Percentiles rank a stretch among this genome's conserved stretches.
Conservation (phyloP, 306 rosid species). For the Cucurbita argyrosperma region DNA sequence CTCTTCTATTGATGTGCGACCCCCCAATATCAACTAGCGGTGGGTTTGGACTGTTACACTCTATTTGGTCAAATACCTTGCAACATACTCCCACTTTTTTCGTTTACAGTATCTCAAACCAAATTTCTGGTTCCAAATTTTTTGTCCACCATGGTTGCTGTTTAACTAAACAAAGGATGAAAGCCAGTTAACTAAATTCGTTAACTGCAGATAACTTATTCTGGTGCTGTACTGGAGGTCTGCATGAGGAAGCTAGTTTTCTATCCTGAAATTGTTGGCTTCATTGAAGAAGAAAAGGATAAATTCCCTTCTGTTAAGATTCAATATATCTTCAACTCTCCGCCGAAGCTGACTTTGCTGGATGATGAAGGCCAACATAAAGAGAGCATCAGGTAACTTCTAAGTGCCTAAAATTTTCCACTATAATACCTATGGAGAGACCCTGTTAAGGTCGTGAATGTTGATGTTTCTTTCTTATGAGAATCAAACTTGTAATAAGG, state of each 20-base stretch:
- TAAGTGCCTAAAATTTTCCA: background rate
- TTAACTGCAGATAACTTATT: slow-evolving; percentile 48
- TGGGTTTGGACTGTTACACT: background rate
- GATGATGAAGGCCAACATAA: slow-evolving; percentile 57
- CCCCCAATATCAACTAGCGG: too few species aligned
- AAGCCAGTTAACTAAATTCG: background rate
- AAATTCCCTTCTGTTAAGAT: slow-evolving; percentile 57
- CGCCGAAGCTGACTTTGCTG: slow-evolving; percentile 77
- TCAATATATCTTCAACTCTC: slow-evolving; percentile 71
- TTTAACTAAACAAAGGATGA: background rate
- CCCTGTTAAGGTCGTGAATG: background rate
- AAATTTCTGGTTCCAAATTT: background rate
- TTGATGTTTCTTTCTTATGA: background rate
- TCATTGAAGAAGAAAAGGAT: slow-evolving; percentile 84
- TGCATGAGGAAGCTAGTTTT: slow-evolving; percentile 94
- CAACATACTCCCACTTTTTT: background rate
- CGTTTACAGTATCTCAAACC: background rate
- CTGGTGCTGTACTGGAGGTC: slow-evolving; percentile 77
- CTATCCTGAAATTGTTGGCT: slow-evolving; percentile 87
- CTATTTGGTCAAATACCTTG: background rate
- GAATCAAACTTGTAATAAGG: background rate
- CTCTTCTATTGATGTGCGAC: too few species aligned
- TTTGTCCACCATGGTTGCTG: background rate
- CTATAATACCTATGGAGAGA: background rate
- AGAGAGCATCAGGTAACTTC: slow-evolving; percentile 71